These are phyloP conservation scores for Cicer cuneatum DNA, from an alignment of 306 rosid genomes.

Conservation along the genomic window DNA sequence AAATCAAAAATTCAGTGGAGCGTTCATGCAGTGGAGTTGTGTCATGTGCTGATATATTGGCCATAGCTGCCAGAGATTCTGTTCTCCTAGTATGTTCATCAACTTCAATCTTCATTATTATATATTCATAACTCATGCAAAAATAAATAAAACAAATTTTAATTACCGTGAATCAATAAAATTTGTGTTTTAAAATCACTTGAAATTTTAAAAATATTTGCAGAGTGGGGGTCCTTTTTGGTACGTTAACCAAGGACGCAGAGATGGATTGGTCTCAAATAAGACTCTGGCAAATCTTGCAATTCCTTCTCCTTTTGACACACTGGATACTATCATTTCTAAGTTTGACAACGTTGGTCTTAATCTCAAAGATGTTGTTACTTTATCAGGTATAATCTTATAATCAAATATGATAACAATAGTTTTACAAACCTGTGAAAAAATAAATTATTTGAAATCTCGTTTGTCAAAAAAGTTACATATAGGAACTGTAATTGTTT, in stretches of 20 bases:
- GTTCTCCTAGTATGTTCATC: constrained; percentile 61
- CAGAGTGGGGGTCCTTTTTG: constrained; percentile 80
- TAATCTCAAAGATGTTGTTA: constrained; percentile 56
- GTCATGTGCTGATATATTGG: constrained; percentile 80
- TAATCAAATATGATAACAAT: background rate
- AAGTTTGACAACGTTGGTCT: constrained; percentile 69
- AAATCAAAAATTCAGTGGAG: constrained; percentile 73
- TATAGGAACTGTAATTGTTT: too few species aligned
- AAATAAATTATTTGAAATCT: background rate
- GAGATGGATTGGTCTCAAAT: constrained; percentile 72
- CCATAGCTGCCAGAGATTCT: constrained; percentile 80
- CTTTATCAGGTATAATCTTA: constrained; percentile 61
- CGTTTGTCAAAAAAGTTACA: background rate
- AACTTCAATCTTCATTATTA: background rate
- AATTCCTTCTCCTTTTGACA: constrained; percentile 71
- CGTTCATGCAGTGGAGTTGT: constrained; percentile 72
- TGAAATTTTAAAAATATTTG: constrained; percentile 23
- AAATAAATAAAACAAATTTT: background rate
- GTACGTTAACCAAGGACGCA: constrained; percentile 71
- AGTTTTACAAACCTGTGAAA: background rate
- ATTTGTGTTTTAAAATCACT: too few species aligned
- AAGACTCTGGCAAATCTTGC: constrained; percentile 50
- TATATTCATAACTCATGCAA: background rate
- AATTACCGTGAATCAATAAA: too few species aligned
- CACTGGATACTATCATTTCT: constrained; percentile 41